A percentile compares a stretch with the other conserved stretches of the same genome.
Evolutionary conservation across 768 basidiomycete species (phyloP).

Genomic region (Pleurotus eryngii): DNA sequence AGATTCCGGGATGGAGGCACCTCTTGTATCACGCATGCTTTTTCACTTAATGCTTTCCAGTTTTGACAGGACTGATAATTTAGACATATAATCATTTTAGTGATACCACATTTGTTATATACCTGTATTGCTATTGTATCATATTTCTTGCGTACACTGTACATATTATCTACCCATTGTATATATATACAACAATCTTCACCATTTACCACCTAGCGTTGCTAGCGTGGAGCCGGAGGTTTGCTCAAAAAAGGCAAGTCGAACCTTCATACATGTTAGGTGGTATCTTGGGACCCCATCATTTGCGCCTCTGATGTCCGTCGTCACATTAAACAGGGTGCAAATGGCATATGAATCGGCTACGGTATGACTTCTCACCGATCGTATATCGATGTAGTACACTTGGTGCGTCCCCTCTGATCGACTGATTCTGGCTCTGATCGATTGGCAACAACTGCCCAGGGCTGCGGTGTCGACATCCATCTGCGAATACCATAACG

Average conservation of each 20-base stretch:
- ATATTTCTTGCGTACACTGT: slow-evolving; percentile 3
- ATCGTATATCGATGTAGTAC: slow-evolving; percentile 4
- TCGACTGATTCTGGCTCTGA: slow-evolving; percentile 9
- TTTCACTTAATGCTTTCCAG: slow-evolving; percentile 2
- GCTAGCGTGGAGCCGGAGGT: neutral
- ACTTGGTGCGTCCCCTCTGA: slow-evolving; percentile 2
- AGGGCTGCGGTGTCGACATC: slow-evolving; percentile 2
- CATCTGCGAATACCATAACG: neutral
- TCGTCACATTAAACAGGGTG: slow-evolving; percentile 8
- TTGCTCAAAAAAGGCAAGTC: neutral
- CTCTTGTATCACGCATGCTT: slow-evolving; percentile 14
- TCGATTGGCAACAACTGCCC: neutral
- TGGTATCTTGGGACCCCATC: slow-evolving; percentile 8
- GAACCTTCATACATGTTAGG: slow-evolving; percentile 4
- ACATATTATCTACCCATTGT: slow-evolving; percentile 4
- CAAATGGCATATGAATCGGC: slow-evolving; percentile 2
- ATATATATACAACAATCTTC: slow-evolving; percentile 3
- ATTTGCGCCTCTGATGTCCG: slow-evolving; percentile 7
- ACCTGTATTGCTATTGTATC: slow-evolving; percentile 16
- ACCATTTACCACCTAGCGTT: neutral
- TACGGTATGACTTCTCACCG: slow-evolving; percentile 7
- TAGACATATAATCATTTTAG: slow-evolving; percentile 12
- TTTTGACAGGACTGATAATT: slow-evolving; percentile 10
- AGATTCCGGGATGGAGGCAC: slow-evolving; percentile 11
- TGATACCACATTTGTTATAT: slow-evolving; percentile 16